phyloP scores from a whole-genome alignment of 169 alveolate genomes.

The Plasmodium vivax region DNA sequence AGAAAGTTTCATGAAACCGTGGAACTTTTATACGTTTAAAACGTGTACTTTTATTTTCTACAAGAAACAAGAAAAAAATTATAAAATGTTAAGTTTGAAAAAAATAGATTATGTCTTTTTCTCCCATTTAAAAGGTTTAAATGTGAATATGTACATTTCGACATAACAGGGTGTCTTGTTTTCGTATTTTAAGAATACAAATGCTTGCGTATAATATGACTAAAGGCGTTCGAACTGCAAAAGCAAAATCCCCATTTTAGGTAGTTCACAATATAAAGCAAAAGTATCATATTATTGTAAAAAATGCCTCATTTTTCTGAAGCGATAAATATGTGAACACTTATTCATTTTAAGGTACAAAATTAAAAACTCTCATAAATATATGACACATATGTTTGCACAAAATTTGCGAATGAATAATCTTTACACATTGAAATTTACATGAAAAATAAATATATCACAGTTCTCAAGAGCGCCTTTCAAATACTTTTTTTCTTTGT shows the following conservation, averaged over 20 bases:
- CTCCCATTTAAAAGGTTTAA: not conserved
- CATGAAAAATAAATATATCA: not conserved
- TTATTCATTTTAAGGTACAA: not conserved
- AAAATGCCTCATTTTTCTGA: not conserved
- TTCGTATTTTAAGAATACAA: not conserved
- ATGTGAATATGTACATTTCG: not conserved
- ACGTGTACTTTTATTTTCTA: not conserved
- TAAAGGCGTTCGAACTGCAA: not conserved
- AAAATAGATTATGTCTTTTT: not conserved
- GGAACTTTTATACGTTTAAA: not conserved
- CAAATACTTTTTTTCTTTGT: not conserved
- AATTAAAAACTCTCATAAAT: not conserved
- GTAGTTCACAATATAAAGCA: not conserved
- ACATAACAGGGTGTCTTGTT: not conserved
- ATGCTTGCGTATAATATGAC: not conserved
- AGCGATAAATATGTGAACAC: not conserved
- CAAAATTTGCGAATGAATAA: not conserved
- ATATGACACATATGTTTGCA: not conserved
- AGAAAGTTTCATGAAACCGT: not conserved
- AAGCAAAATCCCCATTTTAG: not conserved
- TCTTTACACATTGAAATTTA: not conserved
- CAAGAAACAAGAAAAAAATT: not conserved
- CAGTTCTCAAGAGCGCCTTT: not conserved
- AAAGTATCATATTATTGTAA: not conserved
- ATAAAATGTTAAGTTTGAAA: not conserved